Percentiles rank a stretch among this genome's conserved stretches.
These are phyloP conservation scores for Sclerotinia trifoliorum DNA, from an alignment of 2,329 filamentous ascomycete genomes.

Conservation along the genomic window DNA sequence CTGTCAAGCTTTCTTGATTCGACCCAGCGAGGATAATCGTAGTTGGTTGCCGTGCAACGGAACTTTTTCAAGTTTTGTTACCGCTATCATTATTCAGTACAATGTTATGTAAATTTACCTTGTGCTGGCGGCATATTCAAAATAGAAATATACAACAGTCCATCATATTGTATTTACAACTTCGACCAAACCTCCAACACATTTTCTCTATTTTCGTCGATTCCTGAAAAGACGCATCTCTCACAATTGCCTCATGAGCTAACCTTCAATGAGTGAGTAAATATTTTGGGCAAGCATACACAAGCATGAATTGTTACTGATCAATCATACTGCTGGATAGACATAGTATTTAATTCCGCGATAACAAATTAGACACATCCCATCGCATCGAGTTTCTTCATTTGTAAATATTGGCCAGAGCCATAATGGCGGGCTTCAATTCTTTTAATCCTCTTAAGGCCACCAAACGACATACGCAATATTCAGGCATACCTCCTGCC, in stretches of 20 bases:
- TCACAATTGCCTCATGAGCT: neutral
- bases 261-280: conserved; percentile 12
- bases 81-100: neutral
- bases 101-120: neutral
- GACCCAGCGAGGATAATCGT: neutral
- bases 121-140: neutral
- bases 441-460: conserved; percentile 46
- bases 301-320: neutral
- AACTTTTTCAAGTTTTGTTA: neutral
- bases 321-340: neutral
- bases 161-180: neutral
- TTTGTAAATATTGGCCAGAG: conserved; percentile 5
- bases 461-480: conserved; percentile 37
- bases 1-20: neutral
- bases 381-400: neutral
- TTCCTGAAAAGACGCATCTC: neutral
- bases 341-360: neutral
- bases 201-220: neutral
- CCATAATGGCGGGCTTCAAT: conserved; percentile 49
- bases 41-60: conserved; percentile 14
- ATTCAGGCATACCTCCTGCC: conserved; percentile 25
- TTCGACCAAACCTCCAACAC: neutral
- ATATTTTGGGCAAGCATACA: neutral
- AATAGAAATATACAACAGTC: neutral
- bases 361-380: conserved; percentile 5